These are phyloP conservation scores for Musa balbisiana DNA, from an alignment of 202 grass and related monocot genomes.

Conservation along the genomic window DNA sequence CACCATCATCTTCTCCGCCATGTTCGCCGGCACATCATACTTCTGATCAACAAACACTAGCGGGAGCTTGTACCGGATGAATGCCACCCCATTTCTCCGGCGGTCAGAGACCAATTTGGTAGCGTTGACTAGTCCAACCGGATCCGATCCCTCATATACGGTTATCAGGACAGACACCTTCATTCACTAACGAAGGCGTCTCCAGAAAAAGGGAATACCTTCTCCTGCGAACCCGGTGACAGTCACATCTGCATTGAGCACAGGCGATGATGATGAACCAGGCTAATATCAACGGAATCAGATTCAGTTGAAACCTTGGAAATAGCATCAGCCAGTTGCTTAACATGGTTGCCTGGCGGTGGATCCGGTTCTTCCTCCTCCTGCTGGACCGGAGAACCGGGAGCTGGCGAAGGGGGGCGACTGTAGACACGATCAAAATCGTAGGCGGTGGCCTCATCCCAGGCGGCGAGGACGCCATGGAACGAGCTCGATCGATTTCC, in stretches of 20 bases:
- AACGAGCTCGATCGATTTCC: conserved; percentile 37
- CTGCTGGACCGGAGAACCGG: background rate
- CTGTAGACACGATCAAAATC: conserved; percentile 68
- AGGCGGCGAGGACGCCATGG: conserved; percentile 32
- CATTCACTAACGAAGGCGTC: conserved; percentile 66
- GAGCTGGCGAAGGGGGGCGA: conserved; percentile 8
- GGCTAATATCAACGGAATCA: conserved; percentile 65
- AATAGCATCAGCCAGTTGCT: conserved; percentile 56
- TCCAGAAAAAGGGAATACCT: conserved; percentile 62
- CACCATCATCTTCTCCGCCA: conserved; percentile 52
- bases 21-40: conserved; percentile 54
- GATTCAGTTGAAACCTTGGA: conserved; percentile 35
- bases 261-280: conserved; percentile 18
- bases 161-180: conserved; percentile 90
- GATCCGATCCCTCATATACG: conserved; percentile 42
- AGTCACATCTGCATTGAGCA: conserved; percentile 66
- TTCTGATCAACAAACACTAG: conserved; percentile 46
- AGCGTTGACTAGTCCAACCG: conserved; percentile 40
- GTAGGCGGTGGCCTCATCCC: conserved; percentile 77
- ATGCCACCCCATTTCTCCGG: conserved; percentile 73
- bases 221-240: conserved; percentile 72
- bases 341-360: conserved; percentile 59
- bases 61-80: conserved; percentile 56
- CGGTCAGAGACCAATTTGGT: conserved; percentile 69
- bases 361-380: conserved; percentile 13